Evolutionary conservation across 768 basidiomycete genomes (phyloP), one percentile per base, ranked within the genome.

Genomic region (Agaricus sinodeliciosus): DNA sequence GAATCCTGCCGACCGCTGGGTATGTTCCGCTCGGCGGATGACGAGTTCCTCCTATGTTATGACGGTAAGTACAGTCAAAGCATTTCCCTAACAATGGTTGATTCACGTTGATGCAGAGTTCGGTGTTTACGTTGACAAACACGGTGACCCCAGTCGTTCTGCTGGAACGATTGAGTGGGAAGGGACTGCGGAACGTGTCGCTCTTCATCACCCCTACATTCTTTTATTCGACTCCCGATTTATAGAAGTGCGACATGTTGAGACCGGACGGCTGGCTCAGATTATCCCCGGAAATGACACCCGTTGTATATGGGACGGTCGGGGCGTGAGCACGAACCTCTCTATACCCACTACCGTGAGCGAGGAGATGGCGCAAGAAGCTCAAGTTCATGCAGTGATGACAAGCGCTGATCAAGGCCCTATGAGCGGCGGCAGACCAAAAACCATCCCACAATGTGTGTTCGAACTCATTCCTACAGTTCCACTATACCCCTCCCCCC

Each of bases 1-100:
- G 91, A 95, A 65, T 80, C 84, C 15, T 90, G 86, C 51, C 78
- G 84, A 48, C 93, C 94, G 0, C 76, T 96, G 67, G 94, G 92
- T 28, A 95, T 98, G 87, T 97, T 94, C 79, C 79, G 94, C 25
- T 87, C 88, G 1, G 85, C 82, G 28, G 91, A 94, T 44, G 89
- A 88, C 51, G 93, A 95, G 65, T 99, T 99, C 71, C 67, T 99
- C 22, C 76, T 99, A 16, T 93, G 90, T 65, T 98, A 96, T 61
- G 87, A 94, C 64, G 90, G 94, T 91, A 59, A 57, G 81, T 60
- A 15, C 31, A 28, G 25, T 1, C n/a, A 50, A 35, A 41, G 27
- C 41, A n/a, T 3, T 13, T 8, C 31, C 42, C 4, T 27, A 49
- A 13, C 45, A 15, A 3, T 13, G 9, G 13, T 35, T 40, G 31